A percentile compares a stretch with the other conserved stretches of the same genome.
Conservation (phyloP, 2,329 filamentous ascomycete species). For the Nothopassalora personata region DNA sequence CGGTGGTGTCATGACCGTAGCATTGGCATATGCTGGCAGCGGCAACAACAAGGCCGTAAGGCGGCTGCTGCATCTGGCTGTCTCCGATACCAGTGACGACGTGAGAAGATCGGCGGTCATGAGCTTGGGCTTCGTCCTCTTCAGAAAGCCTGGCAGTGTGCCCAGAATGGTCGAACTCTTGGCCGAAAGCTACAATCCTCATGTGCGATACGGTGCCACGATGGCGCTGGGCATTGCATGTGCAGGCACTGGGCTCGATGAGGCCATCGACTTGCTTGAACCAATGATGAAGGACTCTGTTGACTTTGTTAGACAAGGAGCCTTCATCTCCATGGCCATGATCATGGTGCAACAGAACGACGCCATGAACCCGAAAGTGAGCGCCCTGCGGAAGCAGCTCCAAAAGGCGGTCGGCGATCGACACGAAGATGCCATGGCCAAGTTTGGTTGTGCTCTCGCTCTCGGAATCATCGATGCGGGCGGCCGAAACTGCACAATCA, state of each 20-base stretch:
- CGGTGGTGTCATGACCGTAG: constrained; percentile 97
- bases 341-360: constrained; percentile 99
- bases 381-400: constrained; percentile 82
- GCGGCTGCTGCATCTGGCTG: constrained; percentile 88
- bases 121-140: constrained; percentile 96
- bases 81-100: constrained; percentile 97
- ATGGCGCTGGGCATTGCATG: constrained; percentile 99
- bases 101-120: constrained; percentile 94
- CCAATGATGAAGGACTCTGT: constrained; percentile 99
- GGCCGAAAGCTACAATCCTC: constrained; percentile 97
- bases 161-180: constrained; percentile 98
- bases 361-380: constrained; percentile 95
- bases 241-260: constrained; percentile 88
- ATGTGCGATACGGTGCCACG: constrained; percentile 93
- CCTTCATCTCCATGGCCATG: constrained; percentile 90
- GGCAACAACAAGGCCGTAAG: constrained; percentile 98
- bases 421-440: constrained; percentile 98
- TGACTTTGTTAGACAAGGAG: constrained; percentile 95
- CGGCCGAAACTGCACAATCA: constrained; percentile 96
- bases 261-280: constrained; percentile 93
- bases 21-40: constrained; percentile 92
- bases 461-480: constrained; percentile 97
- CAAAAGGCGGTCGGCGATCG: constrained; percentile 91
- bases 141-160: constrained; percentile 94
- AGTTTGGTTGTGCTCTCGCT: constrained; percentile 90